Evolutionary conservation across 495 filamentous ascomycete genomes (phyloP).

Genomic region (Aspergillus bridgeri): DNA sequence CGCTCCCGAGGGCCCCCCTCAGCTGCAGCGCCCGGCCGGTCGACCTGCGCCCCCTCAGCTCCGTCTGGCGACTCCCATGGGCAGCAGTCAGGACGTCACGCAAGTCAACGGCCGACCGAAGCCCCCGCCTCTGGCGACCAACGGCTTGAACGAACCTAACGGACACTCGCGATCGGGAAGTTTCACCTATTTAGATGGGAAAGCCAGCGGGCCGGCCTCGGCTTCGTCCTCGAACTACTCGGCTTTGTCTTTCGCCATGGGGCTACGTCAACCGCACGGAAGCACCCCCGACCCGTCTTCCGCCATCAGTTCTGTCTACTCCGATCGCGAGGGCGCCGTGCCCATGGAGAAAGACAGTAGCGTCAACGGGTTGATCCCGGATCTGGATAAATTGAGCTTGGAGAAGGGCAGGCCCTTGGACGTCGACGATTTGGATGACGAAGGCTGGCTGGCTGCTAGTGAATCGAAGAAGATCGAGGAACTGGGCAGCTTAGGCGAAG

Average conservation of each 20-base stretch:
- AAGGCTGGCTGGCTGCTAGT: constrained; percentile 90
- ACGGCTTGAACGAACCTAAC: constrained; percentile 67
- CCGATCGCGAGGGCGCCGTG: constrained; percentile 63
- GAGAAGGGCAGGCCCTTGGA: constrained; percentile 80
- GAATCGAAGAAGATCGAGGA: constrained; percentile 83
- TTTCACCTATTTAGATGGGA: constrained; percentile 68
- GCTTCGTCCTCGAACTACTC: constrained; percentile 83
- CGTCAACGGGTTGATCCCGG: constrained; percentile 60
- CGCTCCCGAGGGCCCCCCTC: constrained; percentile 21
- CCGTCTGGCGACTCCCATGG: constrained; percentile 81
- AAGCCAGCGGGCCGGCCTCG: constrained; percentile 71
- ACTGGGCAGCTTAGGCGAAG: constrained; percentile 87
- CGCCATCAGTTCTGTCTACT: constrained; percentile 80
- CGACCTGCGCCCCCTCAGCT: constrained; percentile 67
- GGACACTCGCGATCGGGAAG: constrained; percentile 73
- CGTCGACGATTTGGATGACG: constrained; percentile 91
- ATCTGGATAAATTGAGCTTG: constrained; percentile 68
- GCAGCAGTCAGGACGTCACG: constrained; percentile 60
- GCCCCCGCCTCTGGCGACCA: constrained; percentile 47
- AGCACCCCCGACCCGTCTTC: constrained; percentile 83
- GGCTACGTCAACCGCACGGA: constrained; percentile 53
- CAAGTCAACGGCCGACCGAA: constrained; percentile 55
- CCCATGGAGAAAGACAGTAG: constrained; percentile 76
- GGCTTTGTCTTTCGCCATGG: constrained; percentile 67
- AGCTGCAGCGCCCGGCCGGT: constrained; percentile 32